Evolutionary conservation across 331 rosid genomes (phyloP).

Genomic region (Acacia pycnantha): DNA sequence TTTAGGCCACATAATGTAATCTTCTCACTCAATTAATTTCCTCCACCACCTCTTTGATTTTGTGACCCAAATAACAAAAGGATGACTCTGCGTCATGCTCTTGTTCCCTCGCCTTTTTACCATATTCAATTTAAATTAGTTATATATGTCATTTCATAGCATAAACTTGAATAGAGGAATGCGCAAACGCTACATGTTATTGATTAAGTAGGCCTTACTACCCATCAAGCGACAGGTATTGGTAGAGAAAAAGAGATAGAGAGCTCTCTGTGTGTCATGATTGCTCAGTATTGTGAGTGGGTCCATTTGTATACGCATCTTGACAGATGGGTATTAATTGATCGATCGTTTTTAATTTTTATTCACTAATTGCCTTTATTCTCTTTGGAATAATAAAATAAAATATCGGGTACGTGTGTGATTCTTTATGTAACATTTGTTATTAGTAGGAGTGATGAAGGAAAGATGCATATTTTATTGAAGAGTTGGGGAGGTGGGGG

Average conservation of each 20-base stretch:
- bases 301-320: conserved; percentile 58
- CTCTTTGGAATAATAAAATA: conserved; percentile 10
- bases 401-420: neutral
- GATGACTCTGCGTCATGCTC: conserved; percentile 24
- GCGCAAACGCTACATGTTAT: conserved; percentile 26
- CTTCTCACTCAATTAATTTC: neutral
- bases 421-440: neutral
- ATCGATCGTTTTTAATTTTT: conserved; percentile 32
- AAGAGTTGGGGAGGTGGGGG: conserved; percentile 52
- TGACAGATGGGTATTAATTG: conserved; percentile 49
- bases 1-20: conserved; percentile 50
- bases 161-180: neutral
- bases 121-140: neutral
- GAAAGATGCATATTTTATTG: conserved; percentile 1
- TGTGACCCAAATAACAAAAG: conserved; percentile 32
- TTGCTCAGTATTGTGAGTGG: conserved; percentile 49
- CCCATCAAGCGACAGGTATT: conserved; percentile 64
- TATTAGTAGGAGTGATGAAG: neutral
- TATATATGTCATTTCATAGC: neutral
- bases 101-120: conserved; percentile 15
- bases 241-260: neutral
- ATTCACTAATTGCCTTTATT: conserved; percentile 41
- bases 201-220: conserved; percentile 48
- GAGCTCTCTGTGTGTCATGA: conserved; percentile 35
- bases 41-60: conserved; percentile 24